Percentiles rank a stretch among this genome's conserved stretches.
Evolutionary conservation across 441 rosid genomes (phyloP).

Genomic region (Adansonia gregorii): DNA sequence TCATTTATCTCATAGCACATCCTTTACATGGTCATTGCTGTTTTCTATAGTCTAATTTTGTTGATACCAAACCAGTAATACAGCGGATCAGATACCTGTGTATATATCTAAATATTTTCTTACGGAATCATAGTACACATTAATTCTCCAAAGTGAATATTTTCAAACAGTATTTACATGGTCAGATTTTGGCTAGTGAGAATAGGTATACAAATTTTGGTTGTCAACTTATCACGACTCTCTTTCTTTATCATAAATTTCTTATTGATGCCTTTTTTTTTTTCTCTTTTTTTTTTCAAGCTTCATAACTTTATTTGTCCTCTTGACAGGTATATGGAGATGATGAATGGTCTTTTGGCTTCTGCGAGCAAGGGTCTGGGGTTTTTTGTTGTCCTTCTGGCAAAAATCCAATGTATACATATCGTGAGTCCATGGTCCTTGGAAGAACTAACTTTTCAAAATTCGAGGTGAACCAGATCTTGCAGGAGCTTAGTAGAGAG

Average conservation of each 20-base stretch:
- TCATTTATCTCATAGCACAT: neutral
- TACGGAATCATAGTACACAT: neutral
- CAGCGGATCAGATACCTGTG: neutral
- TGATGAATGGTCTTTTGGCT: conserved; percentile 98
- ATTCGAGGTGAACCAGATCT: conserved; percentile 76
- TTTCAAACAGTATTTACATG: neutral
- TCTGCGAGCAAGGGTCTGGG: conserved; percentile 92
- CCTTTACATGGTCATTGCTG: neutral
- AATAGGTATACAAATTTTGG: neutral
- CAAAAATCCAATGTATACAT: conserved; percentile 93
- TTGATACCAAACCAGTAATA: neutral
- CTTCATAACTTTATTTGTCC: conserved; percentile 22
- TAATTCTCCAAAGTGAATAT: conserved; percentile 9
- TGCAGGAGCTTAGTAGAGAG: conserved; percentile 85
- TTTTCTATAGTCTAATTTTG: neutral
- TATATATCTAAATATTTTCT: neutral
- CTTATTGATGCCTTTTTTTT: neutral
- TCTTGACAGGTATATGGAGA: conserved; percentile 76
- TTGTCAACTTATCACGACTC: neutral
- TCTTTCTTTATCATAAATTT: neutral
- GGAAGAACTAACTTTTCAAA: conserved; percentile 68
- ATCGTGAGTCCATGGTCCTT: conserved; percentile 76
- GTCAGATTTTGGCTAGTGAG: conserved; percentile 7
- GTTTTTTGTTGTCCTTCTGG: conserved; percentile 88
- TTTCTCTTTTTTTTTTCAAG: neutral